Evolutionary conservation across 352 stramenopile genomes (phyloP), one percentile per base, ranked within the genome.

Genomic region (Phytophthora quininea): DNA sequence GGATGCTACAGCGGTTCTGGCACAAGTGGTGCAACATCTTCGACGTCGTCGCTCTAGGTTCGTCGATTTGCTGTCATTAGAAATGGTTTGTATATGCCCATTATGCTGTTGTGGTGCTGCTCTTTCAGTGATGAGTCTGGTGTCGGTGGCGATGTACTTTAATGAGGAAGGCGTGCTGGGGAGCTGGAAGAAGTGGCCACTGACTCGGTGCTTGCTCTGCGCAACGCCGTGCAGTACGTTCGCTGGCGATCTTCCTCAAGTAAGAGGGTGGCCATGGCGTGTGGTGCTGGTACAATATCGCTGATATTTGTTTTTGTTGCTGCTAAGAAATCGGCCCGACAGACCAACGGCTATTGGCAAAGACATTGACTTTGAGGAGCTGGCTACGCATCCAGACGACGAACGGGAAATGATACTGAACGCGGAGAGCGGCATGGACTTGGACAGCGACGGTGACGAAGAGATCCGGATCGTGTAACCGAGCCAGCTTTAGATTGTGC

Each of bases 11-110:
- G 86, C 76, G 82, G 31, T 95, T 92, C 56, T 95, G 87, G 84
- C 80, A 79, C 57, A 92, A 91, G 66, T 95, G 87, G 87, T 89
- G 77, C 64, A 95, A 95, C 71, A 80, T 95, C 19, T 95, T 95
- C 53, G 87, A 95, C 65, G 71, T 95, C 32, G 46, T 92, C n/a
- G 87, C 83, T 15, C 71, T 92, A 15, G 74, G 86, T 94, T 31
- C 31, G 67, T 68, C 48, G 40, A 2, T 5, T 37, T 33, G 15
- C 19, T 40, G 24, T 38, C 27, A 27, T 45, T 46, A 8, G 43
- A 27, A n/a, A 27, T 33, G 9, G 9, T 59, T 10, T 31, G 8
- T 1, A 35, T n/a, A 0, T 5, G 49, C 7, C 33, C 8, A 40
- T 50, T 7, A 19, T 65, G 30, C 42, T 32, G n/a, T 45, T 57